These are phyloP conservation scores for Rheum nobile DNA, from an alignment of 148 eudicot species.

Conservation along the genomic window DNA sequence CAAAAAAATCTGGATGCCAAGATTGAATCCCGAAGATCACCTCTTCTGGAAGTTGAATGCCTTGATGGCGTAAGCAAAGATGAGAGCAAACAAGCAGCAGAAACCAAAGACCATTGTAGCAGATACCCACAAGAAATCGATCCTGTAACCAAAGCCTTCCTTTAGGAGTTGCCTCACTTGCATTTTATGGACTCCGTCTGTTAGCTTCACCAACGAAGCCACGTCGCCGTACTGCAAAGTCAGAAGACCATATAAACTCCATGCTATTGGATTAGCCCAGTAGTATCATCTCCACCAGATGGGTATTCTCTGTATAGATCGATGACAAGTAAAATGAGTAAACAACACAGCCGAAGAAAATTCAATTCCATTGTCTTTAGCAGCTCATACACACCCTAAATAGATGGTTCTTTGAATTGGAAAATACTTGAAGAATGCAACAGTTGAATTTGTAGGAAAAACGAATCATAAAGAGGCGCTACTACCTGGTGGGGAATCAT, in stretches of 20 bases:
- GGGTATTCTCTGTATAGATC: constrained; percentile 89
- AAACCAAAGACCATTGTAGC: constrained; percentile 58
- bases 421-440: no score
- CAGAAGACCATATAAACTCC: constrained; percentile 95
- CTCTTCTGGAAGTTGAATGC: constrained; percentile 85
- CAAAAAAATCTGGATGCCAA: not conserved
- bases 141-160: constrained; percentile 62
- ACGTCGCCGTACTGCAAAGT: constrained; percentile 72
- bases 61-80: constrained; percentile 84
- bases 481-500: constrained; percentile 94
- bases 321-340: no score
- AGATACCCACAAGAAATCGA: constrained; percentile 54
- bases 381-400: no score
- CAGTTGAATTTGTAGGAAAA: no score
- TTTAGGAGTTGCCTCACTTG: constrained; percentile 32
- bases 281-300: constrained; percentile 99
- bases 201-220: constrained; percentile 34
- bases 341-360: no score
- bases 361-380: no score
- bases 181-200: constrained; percentile 43
- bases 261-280: constrained; percentile 92
- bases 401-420: no score
- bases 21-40: constrained; percentile 19
- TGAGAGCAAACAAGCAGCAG: constrained; percentile 56
- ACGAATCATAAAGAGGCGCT: no score